Evolutionary conservation across 495 filamentous ascomycete species (phyloP), one percentile per base, ranked within the genome.

Genomic region (Tuber aestivum): DNA sequence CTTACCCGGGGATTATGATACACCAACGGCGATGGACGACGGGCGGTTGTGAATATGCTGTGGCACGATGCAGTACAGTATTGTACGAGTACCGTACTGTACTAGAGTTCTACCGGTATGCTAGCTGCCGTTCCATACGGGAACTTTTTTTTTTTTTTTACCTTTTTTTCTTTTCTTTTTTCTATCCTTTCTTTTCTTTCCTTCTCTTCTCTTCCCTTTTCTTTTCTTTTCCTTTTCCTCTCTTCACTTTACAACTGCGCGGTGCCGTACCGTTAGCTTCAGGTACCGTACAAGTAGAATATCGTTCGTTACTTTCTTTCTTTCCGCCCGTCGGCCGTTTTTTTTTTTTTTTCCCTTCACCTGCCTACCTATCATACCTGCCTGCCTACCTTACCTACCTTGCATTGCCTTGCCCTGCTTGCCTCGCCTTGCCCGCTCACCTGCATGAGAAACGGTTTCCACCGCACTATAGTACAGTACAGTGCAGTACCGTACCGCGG

Each of bases 361-460:
- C 21, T 44, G 41, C 41, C 2, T 50, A 20, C 12, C 48, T n/a
- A 7, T 0, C 41, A 0, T 50, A 20, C 12, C 48, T n/a, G 1
- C 3, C 27, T 40, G 38, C 38, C 38, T 40, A 7, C 12, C 41
- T 21, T 18, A 3, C 44, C 23, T n/a, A 23, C 18, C 45, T 20
- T 56, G 6, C 48, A 2, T 10, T 50, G 45, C 8, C 45, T 23
- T 23, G 6, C n/a, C n/a, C n/a, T n/a, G n/a, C n/a, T n/a, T 65
- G 27, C 56, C 56, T 5, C 35, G 16, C 56, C 12, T 32, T 65
- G n/a, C 27, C n/a, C n/a, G n/a, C 50, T 27, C 50, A 56, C 50
- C 50, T 56, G 50, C 50, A 56, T 56, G 50, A 27, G 50, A 27
- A 56, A 56, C 50, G 50, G 50, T 61, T 50, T 50, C 48, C 48